phyloP scores from a whole-genome alignment of 306 rosid genomes.

The Prinsepia uniflora region DNA sequence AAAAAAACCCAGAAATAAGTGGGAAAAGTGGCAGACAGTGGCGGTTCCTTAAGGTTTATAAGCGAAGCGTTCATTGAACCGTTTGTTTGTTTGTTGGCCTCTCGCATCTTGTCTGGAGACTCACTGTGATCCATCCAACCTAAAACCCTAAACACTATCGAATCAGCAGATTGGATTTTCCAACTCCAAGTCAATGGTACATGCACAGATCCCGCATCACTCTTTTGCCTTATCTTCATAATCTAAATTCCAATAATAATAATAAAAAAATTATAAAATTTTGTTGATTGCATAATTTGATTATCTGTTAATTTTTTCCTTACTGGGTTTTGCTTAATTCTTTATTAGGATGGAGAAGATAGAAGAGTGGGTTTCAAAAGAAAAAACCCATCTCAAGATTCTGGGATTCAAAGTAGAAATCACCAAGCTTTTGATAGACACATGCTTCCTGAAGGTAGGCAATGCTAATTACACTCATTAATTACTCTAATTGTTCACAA shows the following conservation, averaged over 20 bases:
- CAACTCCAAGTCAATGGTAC: slow-evolving; percentile 13
- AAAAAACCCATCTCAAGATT: neutral
- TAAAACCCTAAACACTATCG: slow-evolving; percentile 9
- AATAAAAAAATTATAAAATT: neutral
- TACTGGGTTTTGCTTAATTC: neutral
- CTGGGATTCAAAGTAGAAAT: slow-evolving; percentile 5
- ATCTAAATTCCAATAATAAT: neutral
- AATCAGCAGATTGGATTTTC: neutral
- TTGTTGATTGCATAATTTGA: neutral
- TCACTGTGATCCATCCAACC: slow-evolving; percentile 15
- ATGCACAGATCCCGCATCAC: neutral
- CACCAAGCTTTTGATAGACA: slow-evolving; percentile 7
- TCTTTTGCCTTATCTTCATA: neutral
- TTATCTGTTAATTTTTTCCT: too few relatives aligned
- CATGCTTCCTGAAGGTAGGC: slow-evolving; percentile 19
- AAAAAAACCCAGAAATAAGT: neutral
- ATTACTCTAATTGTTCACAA: neutral
- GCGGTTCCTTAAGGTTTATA: slow-evolving; percentile 8
- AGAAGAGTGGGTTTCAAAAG: neutral
- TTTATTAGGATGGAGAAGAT: slow-evolving; percentile 14
- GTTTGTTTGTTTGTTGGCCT: neutral
- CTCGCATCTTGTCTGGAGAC: neutral
- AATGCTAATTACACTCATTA: neutral
- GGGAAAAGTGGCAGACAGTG: neutral
- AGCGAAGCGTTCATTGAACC: neutral